Evolutionary conservation across 2,329 filamentous ascomycete species (phyloP), one percentile per base, ranked within the genome.

Genomic region (Verticillium tricorpus): DNA sequence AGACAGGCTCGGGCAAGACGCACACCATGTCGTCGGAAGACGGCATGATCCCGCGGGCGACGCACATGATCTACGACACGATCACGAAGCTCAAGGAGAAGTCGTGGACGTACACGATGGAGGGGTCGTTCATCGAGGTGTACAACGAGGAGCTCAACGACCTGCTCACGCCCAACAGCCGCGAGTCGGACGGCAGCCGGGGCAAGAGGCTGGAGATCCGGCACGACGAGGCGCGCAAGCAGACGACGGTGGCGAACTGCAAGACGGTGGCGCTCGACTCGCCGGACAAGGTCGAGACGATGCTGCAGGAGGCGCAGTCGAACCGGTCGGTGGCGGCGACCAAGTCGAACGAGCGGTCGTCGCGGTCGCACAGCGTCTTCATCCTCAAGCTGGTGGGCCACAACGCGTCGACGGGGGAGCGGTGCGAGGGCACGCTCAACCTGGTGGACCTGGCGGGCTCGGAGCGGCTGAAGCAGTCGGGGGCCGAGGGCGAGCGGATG

Each of bases 71-170:
- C 66, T 97, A 97, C 74, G 86, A 91, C 60, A 95, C 92, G 52
- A 91, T 96, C 60, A 89, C 88, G 64, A 85, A 89, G 58, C 81
- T 99, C 19, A 88, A 90, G 73, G 91, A 93, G 67, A 96, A 97
- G 73, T 95, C 93, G 28, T 99, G 95, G 95, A 85, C 84, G 50
- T 99, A 99, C 76, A 90, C 84, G 0, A 96, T 99, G 87, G 91
- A 96, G 72, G 95, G 95, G 7, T 93, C 89, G 61, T 99, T 99
- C 71, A 88, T 98, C 15, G 95, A 99, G 72, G 95, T 99, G 6
- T 99, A 99, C 84, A 98, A 99, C 66, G 95, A 99, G 73, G 95
- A 96, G 64, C 83, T 99, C 65, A 93, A 97, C 72, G 95, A 99
- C 73, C 78, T 99, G 15, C 84, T 99, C 14, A 78, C 79, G 0